These are phyloP conservation scores for Aspergillus egyptiacus DNA, from an alignment of 495 filamentous ascomycete genomes.

Conservation along the genomic window DNA sequence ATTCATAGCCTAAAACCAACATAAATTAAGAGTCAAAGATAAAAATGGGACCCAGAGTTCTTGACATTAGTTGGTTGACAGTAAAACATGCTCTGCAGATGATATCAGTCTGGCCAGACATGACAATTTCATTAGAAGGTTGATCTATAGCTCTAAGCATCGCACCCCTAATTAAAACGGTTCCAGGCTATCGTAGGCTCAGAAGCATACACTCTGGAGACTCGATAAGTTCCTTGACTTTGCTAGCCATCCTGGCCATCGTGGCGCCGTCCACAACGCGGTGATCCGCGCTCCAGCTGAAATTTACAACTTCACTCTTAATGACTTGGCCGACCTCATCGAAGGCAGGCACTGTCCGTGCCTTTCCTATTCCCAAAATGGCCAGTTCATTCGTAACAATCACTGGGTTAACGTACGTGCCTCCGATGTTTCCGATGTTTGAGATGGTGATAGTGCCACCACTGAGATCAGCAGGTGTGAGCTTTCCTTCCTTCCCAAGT, in stretches of 20 bases:
- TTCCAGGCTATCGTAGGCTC: slow-evolving; percentile 32
- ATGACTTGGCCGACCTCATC: slow-evolving; percentile 80
- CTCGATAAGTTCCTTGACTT: slow-evolving; percentile 70
- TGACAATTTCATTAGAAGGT: neutral
- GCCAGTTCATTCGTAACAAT: slow-evolving; percentile 83
- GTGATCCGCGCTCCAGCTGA: slow-evolving; percentile 98
- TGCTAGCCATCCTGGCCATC: slow-evolving; percentile 81
- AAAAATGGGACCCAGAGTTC: too few relatives aligned
- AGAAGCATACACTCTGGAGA: slow-evolving; percentile 77
- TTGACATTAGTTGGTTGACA: neutral
- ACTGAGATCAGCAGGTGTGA: slow-evolving; percentile 67
- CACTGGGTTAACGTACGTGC: slow-evolving; percentile 86
- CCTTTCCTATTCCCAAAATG: slow-evolving; percentile 83
- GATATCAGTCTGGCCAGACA: too few relatives aligned
- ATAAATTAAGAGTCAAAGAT: too few relatives aligned
- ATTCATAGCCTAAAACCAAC: too few relatives aligned
- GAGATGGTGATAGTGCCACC: slow-evolving; percentile 93
- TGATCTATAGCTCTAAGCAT: slow-evolving; percentile 2
- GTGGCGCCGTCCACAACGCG: slow-evolving; percentile 90
- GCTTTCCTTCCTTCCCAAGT: slow-evolving; percentile 65
- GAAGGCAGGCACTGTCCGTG: slow-evolving; percentile 63
- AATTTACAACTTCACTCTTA: slow-evolving; percentile 81
- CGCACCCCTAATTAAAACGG: neutral
- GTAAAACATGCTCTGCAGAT: too few relatives aligned
- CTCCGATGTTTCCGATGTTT: slow-evolving; percentile 96